Conservation (phyloP, 768 basidiomycete species). For the Daedaleopsis sinensis region DNA sequence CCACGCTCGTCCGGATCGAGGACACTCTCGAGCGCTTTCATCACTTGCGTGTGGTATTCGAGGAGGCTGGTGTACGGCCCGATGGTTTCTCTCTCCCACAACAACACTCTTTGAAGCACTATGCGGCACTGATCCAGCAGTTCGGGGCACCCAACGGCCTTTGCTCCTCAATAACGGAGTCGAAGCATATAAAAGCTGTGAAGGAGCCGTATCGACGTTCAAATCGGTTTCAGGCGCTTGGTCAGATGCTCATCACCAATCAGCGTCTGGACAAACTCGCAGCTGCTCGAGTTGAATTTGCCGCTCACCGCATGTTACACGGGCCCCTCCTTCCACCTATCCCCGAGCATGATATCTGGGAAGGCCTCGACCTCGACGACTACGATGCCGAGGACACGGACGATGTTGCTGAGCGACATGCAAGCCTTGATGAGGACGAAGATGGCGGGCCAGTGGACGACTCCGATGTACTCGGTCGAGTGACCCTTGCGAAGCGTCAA, state of each 20-base stretch:
- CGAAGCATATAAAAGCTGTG: slow-evolving; percentile 7
- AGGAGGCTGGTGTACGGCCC: slow-evolving; percentile 14
- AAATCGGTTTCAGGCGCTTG: background rate
- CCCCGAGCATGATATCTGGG: too few relatives aligned
- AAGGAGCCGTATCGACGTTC: background rate
- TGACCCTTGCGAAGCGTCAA: too few relatives aligned
- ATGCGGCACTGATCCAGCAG: slow-evolving; percentile 19
- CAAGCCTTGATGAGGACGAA: too few relatives aligned
- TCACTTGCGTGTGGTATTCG: slow-evolving; percentile 16
- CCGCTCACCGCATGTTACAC: too few relatives aligned
- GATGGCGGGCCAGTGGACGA: too few relatives aligned
- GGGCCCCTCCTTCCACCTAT: too few relatives aligned
- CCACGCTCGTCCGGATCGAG: slow-evolving; percentile 7
- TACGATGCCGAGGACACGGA: too few relatives aligned
- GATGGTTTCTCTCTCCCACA: slow-evolving; percentile 26
- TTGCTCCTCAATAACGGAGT: slow-evolving; percentile 32
- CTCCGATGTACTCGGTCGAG: too few relatives aligned
- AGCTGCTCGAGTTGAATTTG: too few relatives aligned
- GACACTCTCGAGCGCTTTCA: slow-evolving; percentile 20
- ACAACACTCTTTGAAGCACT: slow-evolving; percentile 24
- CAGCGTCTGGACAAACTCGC: background rate
- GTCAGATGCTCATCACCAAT: background rate
- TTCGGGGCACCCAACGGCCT: slow-evolving; percentile 31
- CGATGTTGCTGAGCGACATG: too few relatives aligned
- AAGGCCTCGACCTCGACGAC: too few relatives aligned